These are phyloP conservation scores for Pleurotus salmoneostramineus DNA, from an alignment of 768 basidiomycete species.

Conservation along the genomic window DNA sequence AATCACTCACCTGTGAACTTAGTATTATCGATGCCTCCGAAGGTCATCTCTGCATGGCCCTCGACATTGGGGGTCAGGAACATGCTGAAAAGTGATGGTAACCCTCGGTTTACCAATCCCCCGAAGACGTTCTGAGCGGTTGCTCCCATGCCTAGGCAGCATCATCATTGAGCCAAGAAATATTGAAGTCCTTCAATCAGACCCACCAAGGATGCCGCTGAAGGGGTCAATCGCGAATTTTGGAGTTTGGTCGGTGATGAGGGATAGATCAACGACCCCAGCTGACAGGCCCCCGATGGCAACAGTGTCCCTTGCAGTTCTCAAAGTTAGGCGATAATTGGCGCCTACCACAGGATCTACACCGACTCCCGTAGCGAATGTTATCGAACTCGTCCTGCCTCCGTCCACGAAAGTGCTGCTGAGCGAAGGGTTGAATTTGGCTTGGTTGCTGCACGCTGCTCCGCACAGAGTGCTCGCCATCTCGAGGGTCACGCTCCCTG, in stretches of 20 bases:
- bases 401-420: constrained; percentile 50
- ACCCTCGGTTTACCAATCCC: constrained; percentile 39
- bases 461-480: constrained; percentile 49
- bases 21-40: constrained; percentile 48
- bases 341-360: constrained; percentile 49
- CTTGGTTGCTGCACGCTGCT: constrained; percentile 36
- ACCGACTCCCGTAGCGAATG: constrained; percentile 52
- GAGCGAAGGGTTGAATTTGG: constrained; percentile 41
- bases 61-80: constrained; percentile 42
- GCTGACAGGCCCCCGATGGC: constrained; percentile 41
- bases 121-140: constrained; percentile 48
- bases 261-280: constrained; percentile 34
- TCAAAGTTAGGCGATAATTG: constrained; percentile 43
- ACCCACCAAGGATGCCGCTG: constrained; percentile 49
- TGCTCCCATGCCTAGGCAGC: constrained; percentile 42
- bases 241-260: constrained; percentile 51
- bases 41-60: constrained; percentile 48
- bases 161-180: neutral
- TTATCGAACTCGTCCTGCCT: constrained; percentile 35
- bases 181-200: neutral
- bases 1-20: constrained; percentile 40
- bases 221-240: constrained; percentile 52
- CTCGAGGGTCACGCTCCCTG: constrained; percentile 45
- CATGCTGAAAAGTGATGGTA: constrained; percentile 49
- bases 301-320: constrained; percentile 44